phyloP scores from a whole-genome alignment of 768 basidiomycete species.

The Podaxis sp. region DNA sequence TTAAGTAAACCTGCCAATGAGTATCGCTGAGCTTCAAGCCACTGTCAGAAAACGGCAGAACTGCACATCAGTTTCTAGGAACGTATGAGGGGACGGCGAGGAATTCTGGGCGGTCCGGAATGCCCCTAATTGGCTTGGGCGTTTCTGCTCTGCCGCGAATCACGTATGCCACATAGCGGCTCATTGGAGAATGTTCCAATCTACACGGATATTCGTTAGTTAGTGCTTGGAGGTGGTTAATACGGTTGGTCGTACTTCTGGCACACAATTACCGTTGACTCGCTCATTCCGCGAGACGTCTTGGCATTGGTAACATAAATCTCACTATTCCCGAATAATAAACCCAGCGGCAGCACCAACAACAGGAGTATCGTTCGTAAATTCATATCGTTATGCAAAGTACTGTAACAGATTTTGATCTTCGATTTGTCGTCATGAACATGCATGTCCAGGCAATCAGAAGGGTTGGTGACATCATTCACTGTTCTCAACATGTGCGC shows the following conservation, averaged over 20 bases:
- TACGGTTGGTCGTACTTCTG: neutral
- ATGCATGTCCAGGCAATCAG: neutral
- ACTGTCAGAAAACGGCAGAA: neutral
- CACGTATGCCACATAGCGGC: neutral
- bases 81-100: neutral
- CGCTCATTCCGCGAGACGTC: neutral
- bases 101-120: neutral
- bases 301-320: neutral
- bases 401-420: neutral
- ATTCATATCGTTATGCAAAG: neutral
- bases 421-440: neutral
- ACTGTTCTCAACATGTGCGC: neutral
- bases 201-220: neutral
- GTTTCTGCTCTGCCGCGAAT: constrained; percentile 2
- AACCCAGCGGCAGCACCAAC: too few species aligned
- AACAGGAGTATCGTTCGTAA: too few species aligned
- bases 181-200: neutral
- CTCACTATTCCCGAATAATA: neutral
- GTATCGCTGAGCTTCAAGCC: neutral
- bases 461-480: constrained; percentile 2
- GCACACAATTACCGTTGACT: neutral
- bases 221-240: neutral
- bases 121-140: neutral
- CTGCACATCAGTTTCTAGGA: neutral
- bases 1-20: neutral